Evolutionary conservation across 768 basidiomycete species (phyloP).

Genomic region (Boletus rubescentipes): DNA sequence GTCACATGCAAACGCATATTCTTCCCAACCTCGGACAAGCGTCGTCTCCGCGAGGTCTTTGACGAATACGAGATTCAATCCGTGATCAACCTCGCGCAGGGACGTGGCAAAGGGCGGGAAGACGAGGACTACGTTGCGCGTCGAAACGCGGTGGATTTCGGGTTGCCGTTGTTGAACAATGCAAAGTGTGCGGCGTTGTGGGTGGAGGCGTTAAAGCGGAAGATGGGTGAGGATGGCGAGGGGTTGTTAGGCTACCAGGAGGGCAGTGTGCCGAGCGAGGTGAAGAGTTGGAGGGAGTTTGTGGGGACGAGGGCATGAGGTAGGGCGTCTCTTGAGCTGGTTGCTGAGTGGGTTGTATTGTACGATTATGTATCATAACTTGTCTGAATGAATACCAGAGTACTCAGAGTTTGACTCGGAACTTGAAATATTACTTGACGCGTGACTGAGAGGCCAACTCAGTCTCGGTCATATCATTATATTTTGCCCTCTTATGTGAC

Average conservation of each 20-base stretch:
- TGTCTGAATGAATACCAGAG: too few relatives aligned
- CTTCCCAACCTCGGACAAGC: constrained; percentile 96
- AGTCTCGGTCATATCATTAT: too few relatives aligned
- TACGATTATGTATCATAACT: too few relatives aligned
- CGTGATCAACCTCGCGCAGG: constrained; percentile 89
- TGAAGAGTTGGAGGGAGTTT: constrained; percentile 90
- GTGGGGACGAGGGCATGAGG: constrained; percentile 64
- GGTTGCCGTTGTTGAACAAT: constrained; percentile 88
- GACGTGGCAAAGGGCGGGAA: constrained; percentile 68
- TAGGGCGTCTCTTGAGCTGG: too few relatives aligned
- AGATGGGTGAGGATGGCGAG: constrained; percentile 69
- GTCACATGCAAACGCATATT: constrained; percentile 84
- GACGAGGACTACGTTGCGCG: constrained; percentile 98
- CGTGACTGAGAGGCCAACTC: too few relatives aligned
- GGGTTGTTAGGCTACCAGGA: constrained; percentile 74
- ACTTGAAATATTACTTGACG: too few relatives aligned
- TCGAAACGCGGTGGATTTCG: constrained; percentile 96
- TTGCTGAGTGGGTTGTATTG: too few relatives aligned
- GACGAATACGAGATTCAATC: constrained; percentile 93
- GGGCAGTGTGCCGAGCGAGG: constrained; percentile 87
- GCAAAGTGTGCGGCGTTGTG: constrained; percentile 86
- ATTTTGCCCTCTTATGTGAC: too few relatives aligned
- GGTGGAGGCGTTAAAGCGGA: constrained; percentile 83
- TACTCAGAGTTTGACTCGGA: too few relatives aligned
- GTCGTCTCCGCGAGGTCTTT: constrained; percentile 90